A percentile compares a stretch with the other conserved stretches of the same genome.
Evolutionary conservation across 805 yeast genomes (phyloP).

Genomic region (Saccharomycopsis lassenensis): DNA sequence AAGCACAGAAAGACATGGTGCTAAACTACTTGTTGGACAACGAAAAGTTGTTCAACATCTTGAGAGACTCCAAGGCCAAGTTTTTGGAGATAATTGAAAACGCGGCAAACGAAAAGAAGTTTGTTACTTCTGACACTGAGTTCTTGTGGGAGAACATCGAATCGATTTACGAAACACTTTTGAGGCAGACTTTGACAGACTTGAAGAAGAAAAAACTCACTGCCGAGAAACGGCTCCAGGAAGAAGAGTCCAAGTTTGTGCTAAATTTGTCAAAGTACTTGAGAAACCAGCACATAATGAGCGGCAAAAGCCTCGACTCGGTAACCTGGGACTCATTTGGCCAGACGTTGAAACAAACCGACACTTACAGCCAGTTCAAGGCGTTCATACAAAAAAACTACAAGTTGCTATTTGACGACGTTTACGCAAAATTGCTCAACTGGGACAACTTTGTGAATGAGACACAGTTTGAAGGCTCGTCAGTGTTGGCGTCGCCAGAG

Average conservation of each 20-base stretch:
- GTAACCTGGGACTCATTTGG: slow-evolving; percentile 8
- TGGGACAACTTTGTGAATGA: slow-evolving; percentile 6
- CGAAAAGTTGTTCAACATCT: slow-evolving; percentile 14
- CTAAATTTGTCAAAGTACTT: slow-evolving; percentile 19
- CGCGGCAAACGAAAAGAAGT: slow-evolving; percentile 21
- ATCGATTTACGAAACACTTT: slow-evolving; percentile 23
- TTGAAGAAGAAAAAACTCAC: slow-evolving; percentile 19
- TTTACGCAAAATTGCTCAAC: slow-evolving; percentile 5
- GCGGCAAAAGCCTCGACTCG: slow-evolving; percentile 5
- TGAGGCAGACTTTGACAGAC: slow-evolving; percentile 21
- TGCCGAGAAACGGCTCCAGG: slow-evolving; percentile 18
- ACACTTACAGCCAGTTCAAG: slow-evolving; percentile 1
- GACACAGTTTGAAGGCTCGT: too few relatives aligned
- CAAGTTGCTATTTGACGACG: slow-evolving; percentile 3
- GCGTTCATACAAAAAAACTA: slow-evolving; percentile 5
- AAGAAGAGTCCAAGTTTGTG: slow-evolving; percentile 20
- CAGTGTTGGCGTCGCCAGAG: too few relatives aligned
- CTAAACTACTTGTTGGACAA: slow-evolving; percentile 36
- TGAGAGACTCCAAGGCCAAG: slow-evolving; percentile 3
- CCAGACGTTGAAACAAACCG: slow-evolving; percentile 1
- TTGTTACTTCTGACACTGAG: too few relatives aligned
- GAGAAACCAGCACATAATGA: not conserved
- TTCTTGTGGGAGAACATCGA: slow-evolving; percentile 24
- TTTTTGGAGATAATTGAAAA: slow-evolving; percentile 18
- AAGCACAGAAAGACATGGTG: slow-evolving; percentile 49